Evolutionary conservation across 306 rosid species (phyloP).

Genomic region (Abrus pulchellus): DNA sequence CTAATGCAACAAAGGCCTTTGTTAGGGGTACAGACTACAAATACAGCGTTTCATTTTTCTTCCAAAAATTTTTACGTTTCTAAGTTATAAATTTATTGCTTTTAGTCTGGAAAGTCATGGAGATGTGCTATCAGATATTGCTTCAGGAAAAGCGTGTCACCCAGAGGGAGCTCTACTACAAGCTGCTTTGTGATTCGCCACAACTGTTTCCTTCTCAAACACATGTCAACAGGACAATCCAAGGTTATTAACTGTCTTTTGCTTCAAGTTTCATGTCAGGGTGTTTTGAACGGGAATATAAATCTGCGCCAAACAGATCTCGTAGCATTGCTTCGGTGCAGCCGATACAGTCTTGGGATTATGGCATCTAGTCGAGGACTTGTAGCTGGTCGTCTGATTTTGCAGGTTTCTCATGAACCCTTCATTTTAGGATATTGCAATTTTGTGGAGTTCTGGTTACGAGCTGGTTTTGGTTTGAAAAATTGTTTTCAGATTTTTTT

Average conservation of each 20-base stretch:
- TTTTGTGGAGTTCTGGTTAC: too few relatives aligned
- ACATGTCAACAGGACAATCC: constrained; percentile 83
- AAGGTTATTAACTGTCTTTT: constrained; percentile 60
- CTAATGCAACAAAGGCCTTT: constrained; percentile 80
- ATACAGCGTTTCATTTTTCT: background rate
- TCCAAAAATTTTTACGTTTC: constrained; percentile 17
- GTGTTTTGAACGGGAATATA: constrained; percentile 5
- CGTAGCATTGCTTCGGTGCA: constrained; percentile 88
- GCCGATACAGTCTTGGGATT: constrained; percentile 93
- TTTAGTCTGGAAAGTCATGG: constrained; percentile 95
- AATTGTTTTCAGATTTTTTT: too few relatives aligned
- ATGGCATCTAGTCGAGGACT: constrained; percentile 97
- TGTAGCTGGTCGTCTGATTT: constrained; percentile 76
- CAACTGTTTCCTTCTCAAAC: constrained; percentile 76
- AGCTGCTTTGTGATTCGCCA: constrained; percentile 79
- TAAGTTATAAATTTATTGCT: constrained; percentile 25
- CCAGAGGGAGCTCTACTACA: constrained; percentile 92
- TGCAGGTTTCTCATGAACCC: constrained; percentile 59
- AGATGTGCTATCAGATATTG: constrained; percentile 78
- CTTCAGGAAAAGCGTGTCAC: constrained; percentile 82
- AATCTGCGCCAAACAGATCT: constrained; percentile 61
- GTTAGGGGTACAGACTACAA: constrained; percentile 66
- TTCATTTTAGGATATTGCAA: constrained; percentile 27
- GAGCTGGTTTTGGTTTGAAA: too few relatives aligned
- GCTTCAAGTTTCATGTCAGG: constrained; percentile 37